Base-by-base conservation (phyloP, 352 stramenopile species). In the Pythium apleroticum region DNA sequence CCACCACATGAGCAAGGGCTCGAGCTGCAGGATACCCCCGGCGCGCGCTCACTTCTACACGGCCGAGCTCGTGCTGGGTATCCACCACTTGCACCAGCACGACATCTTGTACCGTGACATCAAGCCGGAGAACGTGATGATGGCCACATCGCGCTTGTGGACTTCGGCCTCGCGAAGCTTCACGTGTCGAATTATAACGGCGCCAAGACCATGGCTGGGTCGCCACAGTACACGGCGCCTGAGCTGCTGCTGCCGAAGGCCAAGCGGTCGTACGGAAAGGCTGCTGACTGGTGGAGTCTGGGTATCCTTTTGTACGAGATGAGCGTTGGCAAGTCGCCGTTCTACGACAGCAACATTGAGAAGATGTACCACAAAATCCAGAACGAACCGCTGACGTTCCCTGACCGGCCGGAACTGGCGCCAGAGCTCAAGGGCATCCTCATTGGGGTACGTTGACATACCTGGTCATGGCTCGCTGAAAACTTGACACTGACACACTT, bases 61-160 rank as follows among this genome's bases (percentile, higher is more conserved):
- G 37, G 95, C 95, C 8, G 95, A 98, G 69, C 78, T 98, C 45
- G 87, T 95, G 35, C 73, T 97, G 9, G 95, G 86, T 27, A 95
- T 98, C 60, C 89, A 96, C 57, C 91, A 97, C 54, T 73, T 98
- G 65, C 95, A 98, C 72, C 79, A 97, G 54, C 88, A 96, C 67
- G 86, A 98, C 69, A 98, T 99, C 76, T 80, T 99, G 11, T 98
- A 98, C 75, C 78, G 89, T 69, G 96, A 99, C 70, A 96, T 99
- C 33, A 99, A 99, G 65, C 96, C 96, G 14, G 94, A 98, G 71
- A 98, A 99, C 64, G 82, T 98, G 19, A 96, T 98, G 75, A 96
- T 98, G 95, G 93, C 15, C 95, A 98, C 74, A 97, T 98, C 66
- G 89, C 91, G 27, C 78, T 98, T 27, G 95, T 98, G 10, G 96